Conservation (phyloP, 1,284 basidiomycete species). For the Apiotrichum domesticum region DNA sequence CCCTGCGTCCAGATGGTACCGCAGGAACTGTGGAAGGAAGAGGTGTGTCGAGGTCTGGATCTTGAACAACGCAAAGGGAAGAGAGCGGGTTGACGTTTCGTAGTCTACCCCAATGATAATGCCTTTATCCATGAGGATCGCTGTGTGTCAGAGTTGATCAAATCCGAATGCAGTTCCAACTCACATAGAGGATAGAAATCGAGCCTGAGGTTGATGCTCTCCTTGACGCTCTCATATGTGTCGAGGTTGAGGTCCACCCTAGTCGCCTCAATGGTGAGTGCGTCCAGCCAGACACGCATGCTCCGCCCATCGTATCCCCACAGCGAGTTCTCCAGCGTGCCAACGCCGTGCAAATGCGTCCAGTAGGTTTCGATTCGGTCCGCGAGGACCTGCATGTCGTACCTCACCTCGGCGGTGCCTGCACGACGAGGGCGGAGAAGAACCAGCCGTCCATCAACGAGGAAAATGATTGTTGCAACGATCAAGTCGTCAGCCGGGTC, state of each 20-base stretch:
- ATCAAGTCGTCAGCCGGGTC: slow-evolving; percentile 90
- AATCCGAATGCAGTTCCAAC: not conserved
- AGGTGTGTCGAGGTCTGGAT: slow-evolving; percentile 90
- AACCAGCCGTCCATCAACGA: slow-evolving; percentile 88
- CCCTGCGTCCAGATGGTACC: slow-evolving; percentile 67
- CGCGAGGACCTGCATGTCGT: slow-evolving; percentile 95
- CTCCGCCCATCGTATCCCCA: slow-evolving; percentile 93
- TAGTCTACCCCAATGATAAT: slow-evolving; percentile 96
- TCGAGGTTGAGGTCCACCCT: slow-evolving; percentile 49
- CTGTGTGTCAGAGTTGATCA: slow-evolving; percentile 47
- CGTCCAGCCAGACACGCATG: slow-evolving; percentile 92
- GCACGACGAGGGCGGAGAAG: slow-evolving; percentile 76
- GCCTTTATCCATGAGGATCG: slow-evolving; percentile 96
- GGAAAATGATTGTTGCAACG: slow-evolving; percentile 91
- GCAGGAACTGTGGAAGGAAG: slow-evolving; percentile 87
- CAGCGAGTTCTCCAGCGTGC: slow-evolving; percentile 87
- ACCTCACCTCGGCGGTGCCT: slow-evolving; percentile 74
- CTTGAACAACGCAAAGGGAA: slow-evolving; percentile 88
- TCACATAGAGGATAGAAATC: slow-evolving; percentile 93
- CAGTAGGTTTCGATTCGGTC: slow-evolving; percentile 96
- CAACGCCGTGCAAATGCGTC: slow-evolving; percentile 91
- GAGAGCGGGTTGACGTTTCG: slow-evolving; percentile 67
- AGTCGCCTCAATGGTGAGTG: slow-evolving; percentile 72
- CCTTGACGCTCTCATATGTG: slow-evolving; percentile 65
- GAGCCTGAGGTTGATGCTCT: slow-evolving; percentile 81